phyloP scores from a whole-genome alignment of 495 filamentous ascomycete species.

The Hyaloscypha finlandica region DNA sequence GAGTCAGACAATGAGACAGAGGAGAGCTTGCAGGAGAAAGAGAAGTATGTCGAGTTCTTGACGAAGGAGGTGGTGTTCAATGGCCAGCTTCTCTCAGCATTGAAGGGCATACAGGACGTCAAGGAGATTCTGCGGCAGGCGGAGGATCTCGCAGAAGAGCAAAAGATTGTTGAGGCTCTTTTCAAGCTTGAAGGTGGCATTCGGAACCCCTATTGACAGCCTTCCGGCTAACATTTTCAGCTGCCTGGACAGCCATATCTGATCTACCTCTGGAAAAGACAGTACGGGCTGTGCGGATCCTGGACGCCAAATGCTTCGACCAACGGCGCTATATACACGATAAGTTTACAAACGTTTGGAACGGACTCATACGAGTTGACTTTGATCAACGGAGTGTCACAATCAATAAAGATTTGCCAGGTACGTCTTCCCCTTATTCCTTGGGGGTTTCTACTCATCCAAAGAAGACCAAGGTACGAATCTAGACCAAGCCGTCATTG shows the following conservation, averaged over 20 bases:
- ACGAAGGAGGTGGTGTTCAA: conserved; percentile 78
- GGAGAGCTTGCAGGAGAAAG: conserved; percentile 48
- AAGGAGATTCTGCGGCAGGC: conserved; percentile 53
- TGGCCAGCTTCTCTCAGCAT: conserved; percentile 59
- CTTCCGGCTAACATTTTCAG: not conserved
- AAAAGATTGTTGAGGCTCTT: conserved; percentile 52
- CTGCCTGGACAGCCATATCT: conserved; percentile 46
- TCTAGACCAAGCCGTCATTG: conserved; percentile 48
- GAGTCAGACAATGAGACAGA: conserved; percentile 61
- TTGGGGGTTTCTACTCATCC: conserved; percentile 24
- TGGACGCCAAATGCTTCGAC: conserved; percentile 50
- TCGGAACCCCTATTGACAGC: not conserved
- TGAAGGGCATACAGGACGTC: conserved; percentile 60
- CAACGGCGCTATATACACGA: conserved; percentile 59
- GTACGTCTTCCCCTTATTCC: conserved; percentile 30
- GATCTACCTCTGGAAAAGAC: conserved; percentile 46
- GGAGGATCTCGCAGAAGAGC: conserved; percentile 48
- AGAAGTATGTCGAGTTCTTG: conserved; percentile 74
- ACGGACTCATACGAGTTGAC: conserved; percentile 57
- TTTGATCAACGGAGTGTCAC: conserved; percentile 46
- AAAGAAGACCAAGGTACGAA: conserved; percentile 47
- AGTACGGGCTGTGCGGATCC: conserved; percentile 48
- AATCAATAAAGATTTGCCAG: conserved; percentile 46
- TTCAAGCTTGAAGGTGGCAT: conserved; percentile 48
- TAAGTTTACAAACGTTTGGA: conserved; percentile 55